phyloP scores from a whole-genome alignment of 1,284 basidiomycete species.

The Ustilago cynodontis region DNA sequence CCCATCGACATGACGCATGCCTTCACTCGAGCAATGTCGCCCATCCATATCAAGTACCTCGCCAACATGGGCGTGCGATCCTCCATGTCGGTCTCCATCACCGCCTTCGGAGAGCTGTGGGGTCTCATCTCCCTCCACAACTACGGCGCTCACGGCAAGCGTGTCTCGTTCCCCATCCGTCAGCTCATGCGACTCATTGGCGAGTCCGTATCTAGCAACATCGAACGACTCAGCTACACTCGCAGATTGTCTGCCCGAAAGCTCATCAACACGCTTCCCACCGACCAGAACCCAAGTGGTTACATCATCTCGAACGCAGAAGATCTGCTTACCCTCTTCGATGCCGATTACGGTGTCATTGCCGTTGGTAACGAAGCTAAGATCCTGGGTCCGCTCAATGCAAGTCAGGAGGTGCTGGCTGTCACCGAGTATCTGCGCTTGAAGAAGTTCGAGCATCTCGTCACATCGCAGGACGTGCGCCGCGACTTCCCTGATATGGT shows the following conservation, averaged over 20 bases:
- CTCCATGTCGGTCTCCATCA: slow-evolving; percentile 76
- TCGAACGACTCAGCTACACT: slow-evolving; percentile 85
- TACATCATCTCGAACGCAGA: slow-evolving; percentile 90
- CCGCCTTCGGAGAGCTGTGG: slow-evolving; percentile 86
- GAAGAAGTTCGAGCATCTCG: slow-evolving; percentile 73
- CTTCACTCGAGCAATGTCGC: slow-evolving; percentile 88
- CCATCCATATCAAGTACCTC: slow-evolving; percentile 82
- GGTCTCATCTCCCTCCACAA: slow-evolving; percentile 86
- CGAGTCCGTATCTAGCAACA: slow-evolving; percentile 85
- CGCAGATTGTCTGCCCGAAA: slow-evolving; percentile 82
- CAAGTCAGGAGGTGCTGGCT: slow-evolving; percentile 86
- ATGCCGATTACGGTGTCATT: slow-evolving; percentile 85
- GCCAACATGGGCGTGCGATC: slow-evolving; percentile 70
- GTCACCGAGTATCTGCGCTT: slow-evolving; percentile 86
- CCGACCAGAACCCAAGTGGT: slow-evolving; percentile 80
- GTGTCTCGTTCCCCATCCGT: slow-evolving; percentile 85
- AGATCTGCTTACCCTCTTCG: slow-evolving; percentile 83
- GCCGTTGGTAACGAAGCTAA: slow-evolving; percentile 80
- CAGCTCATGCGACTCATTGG: slow-evolving; percentile 79
- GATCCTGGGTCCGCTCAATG: slow-evolving; percentile 82
- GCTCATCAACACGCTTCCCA: slow-evolving; percentile 82
- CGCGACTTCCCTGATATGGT: slow-evolving; percentile 82
- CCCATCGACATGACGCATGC: slow-evolving; percentile 90
- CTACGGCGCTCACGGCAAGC: slow-evolving; percentile 82
- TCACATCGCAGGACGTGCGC: slow-evolving; percentile 76